Evolutionary conservation across 352 stramenopile species (phyloP).

Genomic region (Elongisporangium undulatum): DNA sequence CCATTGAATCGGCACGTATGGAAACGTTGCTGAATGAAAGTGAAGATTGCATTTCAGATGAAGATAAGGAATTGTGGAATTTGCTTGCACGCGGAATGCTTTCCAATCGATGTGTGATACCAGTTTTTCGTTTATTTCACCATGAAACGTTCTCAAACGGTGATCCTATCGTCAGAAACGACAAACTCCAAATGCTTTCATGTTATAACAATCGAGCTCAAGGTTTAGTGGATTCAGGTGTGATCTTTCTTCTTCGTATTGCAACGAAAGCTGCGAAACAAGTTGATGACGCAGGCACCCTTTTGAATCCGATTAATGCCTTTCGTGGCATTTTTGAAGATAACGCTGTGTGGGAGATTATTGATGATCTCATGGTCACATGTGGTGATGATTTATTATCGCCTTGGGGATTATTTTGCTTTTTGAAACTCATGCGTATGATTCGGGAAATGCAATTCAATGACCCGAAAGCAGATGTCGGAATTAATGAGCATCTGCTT

Average conservation of each 20-base stretch:
- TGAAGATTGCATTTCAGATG: constrained; percentile 4
- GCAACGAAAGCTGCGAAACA: constrained; percentile 47
- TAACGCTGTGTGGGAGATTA: constrained; percentile 38
- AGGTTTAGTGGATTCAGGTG: constrained; percentile 50
- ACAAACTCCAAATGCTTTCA: constrained; percentile 46
- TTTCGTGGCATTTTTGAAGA: constrained; percentile 45
- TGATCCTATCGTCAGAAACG: not conserved
- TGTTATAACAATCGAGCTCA: constrained; percentile 70
- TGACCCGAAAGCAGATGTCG: constrained; percentile 30
- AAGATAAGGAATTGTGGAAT: constrained; percentile 39
- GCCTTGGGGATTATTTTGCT: constrained; percentile 80
- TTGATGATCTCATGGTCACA: constrained; percentile 39
- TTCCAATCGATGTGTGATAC: constrained; percentile 16
- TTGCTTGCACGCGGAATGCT: constrained; percentile 44
- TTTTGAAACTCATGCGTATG: constrained; percentile 75
- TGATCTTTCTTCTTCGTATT: constrained; percentile 62
- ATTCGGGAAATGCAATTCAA: constrained; percentile 63
- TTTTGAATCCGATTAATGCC: constrained; percentile 20
- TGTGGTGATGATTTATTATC: constrained; percentile 66
- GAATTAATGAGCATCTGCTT: constrained; percentile 54
- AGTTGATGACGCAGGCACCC: not conserved
- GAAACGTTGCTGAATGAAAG: constrained; percentile 23
- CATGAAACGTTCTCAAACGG: constrained; percentile 18
- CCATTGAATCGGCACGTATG: constrained; percentile 51
- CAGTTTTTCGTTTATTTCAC: constrained; percentile 47